phyloP scores from a whole-genome alignment of 2,329 filamentous ascomycete species.

The Aspergillus transmontanensis region DNA sequence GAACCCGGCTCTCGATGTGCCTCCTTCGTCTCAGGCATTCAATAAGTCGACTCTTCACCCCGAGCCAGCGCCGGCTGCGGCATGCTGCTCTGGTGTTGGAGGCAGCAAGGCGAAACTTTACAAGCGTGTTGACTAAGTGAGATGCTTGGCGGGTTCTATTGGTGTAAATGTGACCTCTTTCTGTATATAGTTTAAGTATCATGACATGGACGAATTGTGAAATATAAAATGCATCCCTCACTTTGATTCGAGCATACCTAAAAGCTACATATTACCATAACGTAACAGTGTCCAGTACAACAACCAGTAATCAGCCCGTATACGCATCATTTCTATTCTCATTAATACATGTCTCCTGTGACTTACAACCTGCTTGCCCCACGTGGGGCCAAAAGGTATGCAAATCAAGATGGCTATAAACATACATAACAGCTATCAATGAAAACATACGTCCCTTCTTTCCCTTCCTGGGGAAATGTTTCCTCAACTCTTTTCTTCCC shows the following conservation, averaged over 20 bases:
- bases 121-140: conserved; percentile 10
- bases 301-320: background rate
- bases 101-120: conserved; percentile 35
- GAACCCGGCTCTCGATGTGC: conserved; percentile 54
- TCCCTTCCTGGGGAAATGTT: background rate
- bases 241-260: background rate
- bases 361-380: conserved; percentile 13
- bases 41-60: conserved; percentile 44
- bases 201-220: background rate
- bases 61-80: conserved; percentile 19
- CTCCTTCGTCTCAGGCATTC: conserved; percentile 43
- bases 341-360: conserved; percentile 24
- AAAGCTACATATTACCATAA: background rate
- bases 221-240: background rate
- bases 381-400: conserved; percentile 12
- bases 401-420: conserved; percentile 19
- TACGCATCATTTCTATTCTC: conserved; percentile 19
- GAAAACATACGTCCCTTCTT: conserved; percentile 9
- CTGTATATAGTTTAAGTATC: background rate
- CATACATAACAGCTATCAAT: conserved; percentile 21
- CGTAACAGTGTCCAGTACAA: background rate
- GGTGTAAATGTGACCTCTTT: background rate
- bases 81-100: conserved; percentile 24
- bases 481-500: background rate
- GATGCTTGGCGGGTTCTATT: background rate